Evolutionary conservation across 257 asterid genomes (phyloP).

Genomic region (Solanum raphanifolium): DNA sequence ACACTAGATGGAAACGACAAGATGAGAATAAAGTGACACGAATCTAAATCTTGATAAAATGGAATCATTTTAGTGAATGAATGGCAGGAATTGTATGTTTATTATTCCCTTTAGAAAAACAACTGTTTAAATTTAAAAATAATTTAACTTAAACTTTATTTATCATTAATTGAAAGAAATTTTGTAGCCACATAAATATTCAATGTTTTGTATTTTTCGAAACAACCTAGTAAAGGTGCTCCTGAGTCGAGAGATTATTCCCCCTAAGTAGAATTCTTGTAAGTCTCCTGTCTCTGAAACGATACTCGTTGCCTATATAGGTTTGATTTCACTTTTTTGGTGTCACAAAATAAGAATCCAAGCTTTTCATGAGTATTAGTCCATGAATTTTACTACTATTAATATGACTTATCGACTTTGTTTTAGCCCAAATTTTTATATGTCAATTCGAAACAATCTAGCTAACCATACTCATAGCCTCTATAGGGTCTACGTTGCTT

Average conservation of each 20-base stretch:
- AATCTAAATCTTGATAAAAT: neutral
- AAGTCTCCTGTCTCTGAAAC: too few species aligned
- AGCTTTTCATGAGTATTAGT: neutral
- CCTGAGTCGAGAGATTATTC: too few species aligned
- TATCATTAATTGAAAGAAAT: neutral
- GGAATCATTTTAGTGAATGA: neutral
- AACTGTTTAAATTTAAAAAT: neutral
- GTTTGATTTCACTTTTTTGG: too few species aligned
- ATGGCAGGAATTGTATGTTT: neutral
- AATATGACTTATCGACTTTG: neutral
- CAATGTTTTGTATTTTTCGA: neutral
- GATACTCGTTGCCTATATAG: neutral
- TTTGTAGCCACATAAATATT: neutral
- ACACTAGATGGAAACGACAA: neutral
- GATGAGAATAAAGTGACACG: neutral
- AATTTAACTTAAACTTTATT: neutral
- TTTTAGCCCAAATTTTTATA: neutral
- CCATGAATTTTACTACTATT: neutral
- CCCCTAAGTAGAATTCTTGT: too few species aligned
- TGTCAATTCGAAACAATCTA: neutral
- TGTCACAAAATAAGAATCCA: fast-evolving
- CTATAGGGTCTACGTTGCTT: neutral
- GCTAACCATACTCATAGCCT: neutral
- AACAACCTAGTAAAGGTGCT: neutral
- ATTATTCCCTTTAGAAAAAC: neutral